Evolutionary conservation across 495 filamentous ascomycete species (phyloP), one percentile per base, ranked within the genome.

Genomic region (Endocarpon pusillum): DNA sequence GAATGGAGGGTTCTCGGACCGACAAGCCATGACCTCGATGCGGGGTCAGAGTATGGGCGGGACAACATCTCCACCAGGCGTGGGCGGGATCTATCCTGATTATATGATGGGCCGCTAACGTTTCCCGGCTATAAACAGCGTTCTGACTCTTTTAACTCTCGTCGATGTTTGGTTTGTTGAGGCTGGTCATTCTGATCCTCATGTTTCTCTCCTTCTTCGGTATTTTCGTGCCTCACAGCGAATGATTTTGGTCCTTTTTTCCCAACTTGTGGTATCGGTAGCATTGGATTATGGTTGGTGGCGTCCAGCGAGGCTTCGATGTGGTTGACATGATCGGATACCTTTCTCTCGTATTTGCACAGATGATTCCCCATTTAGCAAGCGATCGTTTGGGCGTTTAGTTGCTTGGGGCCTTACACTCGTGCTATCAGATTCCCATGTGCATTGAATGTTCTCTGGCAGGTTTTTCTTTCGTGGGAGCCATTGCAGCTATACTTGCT

Each of bases 61-160:
- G 41, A 55, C 52, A 14, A 42, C 55, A 21, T 48, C 45, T 22
- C 47, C 53, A 47, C 58, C 61, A 27, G 57, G 55, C 30, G 60
- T 47, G 42, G 62, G 55, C 43, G 51, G 49, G 32, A 61, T 56
- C 37, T 69, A 67, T 52, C 65, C 64, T 32, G 64, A 68, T 45
- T 69, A 69, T 45, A 72, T 72, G 67, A 66, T 71, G 65, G 67
- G 67, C 42, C 62, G 66, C 38, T 72, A 55, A 54, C 38, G n/a
- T n/a, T 12, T 9, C 9, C 15, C 9, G 9, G 9, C 9, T 5
- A 15, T 31, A 26, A 10, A 27, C 14, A 9, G 19, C 9, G 12
- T 35, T 35, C 33, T 6, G 33, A n/a, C 10, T 23, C 9, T 27
- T 26, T 8, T 8, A 25, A 8, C 23, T 25, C 23, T 25, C 12